Percentiles rank a stretch among this genome's conserved stretches.
These are phyloP conservation scores for Clavispora phyllophila DNA, from an alignment of 805 yeast genomes.

Conservation along the genomic window DNA sequence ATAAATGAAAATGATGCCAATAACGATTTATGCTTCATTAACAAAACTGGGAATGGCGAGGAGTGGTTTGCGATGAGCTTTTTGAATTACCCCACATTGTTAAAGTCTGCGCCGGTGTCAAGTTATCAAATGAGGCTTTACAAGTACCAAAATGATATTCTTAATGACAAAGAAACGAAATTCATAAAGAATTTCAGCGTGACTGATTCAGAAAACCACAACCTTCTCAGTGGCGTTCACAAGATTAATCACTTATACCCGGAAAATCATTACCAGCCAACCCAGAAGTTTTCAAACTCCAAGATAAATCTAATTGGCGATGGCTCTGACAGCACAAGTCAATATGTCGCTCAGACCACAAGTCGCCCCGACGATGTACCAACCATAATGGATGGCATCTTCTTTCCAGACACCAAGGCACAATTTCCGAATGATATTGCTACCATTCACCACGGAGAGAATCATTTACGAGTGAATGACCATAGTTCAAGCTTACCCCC, in stretches of 20 bases:
- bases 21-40: conserved; percentile 49
- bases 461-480: conserved; percentile 1
- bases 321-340: background rate
- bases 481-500: background rate
- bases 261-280: conserved; percentile 33
- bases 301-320: conserved; percentile 23
- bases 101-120: conserved; percentile 73
- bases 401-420: conserved; percentile 20
- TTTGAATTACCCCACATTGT: conserved; percentile 70
- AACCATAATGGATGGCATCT: conserved; percentile 33
- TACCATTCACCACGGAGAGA: conserved; percentile 2
- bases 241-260: conserved; percentile 23
- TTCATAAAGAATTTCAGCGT: conserved; percentile 14
- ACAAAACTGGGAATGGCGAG: conserved; percentile 60
- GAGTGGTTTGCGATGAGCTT: conserved; percentile 86
- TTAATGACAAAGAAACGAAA: conserved; percentile 7
- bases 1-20: conserved; percentile 16
- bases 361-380: conserved; percentile 13
- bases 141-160: conserved; percentile 17
- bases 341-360: background rate
- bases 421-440: conserved; percentile 1
- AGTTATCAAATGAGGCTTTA: conserved; percentile 45
- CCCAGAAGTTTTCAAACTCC: conserved; percentile 21
- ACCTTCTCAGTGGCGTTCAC: conserved; percentile 33
- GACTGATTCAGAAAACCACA: conserved; percentile 16